Conservation (phyloP, 257 asterid genomes). For the Echites panduratus region DNA sequence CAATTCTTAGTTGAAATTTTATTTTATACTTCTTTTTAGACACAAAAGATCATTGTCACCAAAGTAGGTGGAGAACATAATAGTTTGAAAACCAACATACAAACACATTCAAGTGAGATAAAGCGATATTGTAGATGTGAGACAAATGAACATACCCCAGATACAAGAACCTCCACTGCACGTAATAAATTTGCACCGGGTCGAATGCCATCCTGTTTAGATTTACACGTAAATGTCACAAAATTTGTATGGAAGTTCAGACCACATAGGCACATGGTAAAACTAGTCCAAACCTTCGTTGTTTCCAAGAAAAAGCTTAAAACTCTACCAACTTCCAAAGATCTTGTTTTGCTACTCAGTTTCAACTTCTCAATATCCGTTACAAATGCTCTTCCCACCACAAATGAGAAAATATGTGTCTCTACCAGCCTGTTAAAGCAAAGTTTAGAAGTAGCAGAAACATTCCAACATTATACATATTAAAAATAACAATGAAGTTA, state of each 20-base stretch:
- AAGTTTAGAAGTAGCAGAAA: constrained; percentile 20
- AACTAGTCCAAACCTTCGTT: constrained; percentile 54
- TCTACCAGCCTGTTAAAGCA: constrained; percentile 83
- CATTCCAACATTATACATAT: neutral
- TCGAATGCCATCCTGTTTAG: constrained; percentile 71
- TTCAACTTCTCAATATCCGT: constrained; percentile 96
- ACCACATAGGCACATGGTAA: neutral
- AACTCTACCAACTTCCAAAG: constrained; percentile 84
- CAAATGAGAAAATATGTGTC: constrained; percentile 95
- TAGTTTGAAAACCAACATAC: neutral
- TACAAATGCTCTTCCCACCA: constrained; percentile 97
- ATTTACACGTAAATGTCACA: constrained; percentile 20
- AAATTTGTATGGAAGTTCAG: neutral
- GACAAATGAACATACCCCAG: constrained; percentile 60
- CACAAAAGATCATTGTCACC: neutral
- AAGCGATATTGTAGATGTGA: constrained; percentile 13
- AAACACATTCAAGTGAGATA: constrained; percentile 6
- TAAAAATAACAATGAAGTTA: neutral
- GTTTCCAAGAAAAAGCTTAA: constrained; percentile 70
- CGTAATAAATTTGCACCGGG: constrained; percentile 89
- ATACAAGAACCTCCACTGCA: constrained; percentile 91
- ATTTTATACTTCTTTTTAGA: neutral
- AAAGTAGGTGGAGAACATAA: neutral
- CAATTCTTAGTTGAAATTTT: neutral
- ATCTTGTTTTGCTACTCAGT: constrained; percentile 85